Conservation (phyloP, 2,329 filamentous ascomycete genomes). For the Alternaria sp. region DNA sequence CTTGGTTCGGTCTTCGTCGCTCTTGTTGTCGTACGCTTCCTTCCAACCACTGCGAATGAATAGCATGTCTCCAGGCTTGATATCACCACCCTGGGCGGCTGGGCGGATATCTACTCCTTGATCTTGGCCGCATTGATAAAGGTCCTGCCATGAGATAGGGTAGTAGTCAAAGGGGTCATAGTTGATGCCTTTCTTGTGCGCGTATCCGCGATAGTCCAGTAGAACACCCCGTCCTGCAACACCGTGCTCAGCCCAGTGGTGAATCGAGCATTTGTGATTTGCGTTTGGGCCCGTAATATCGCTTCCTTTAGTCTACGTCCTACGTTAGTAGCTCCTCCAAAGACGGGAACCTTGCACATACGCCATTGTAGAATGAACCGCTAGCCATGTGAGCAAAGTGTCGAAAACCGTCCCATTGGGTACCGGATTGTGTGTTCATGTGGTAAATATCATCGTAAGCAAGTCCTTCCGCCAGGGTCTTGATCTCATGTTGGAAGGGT, state of each 20-base stretch:
- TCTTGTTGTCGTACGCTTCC: constrained; percentile 62
- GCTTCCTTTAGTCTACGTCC: constrained; percentile 46
- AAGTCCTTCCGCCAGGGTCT: constrained; percentile 47
- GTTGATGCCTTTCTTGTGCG: constrained; percentile 52
- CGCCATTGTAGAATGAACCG: constrained; percentile 54
- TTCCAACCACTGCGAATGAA: constrained; percentile 71
- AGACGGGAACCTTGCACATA: constrained; percentile 8
- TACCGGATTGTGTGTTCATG: constrained; percentile 56
- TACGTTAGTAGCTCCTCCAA: not conserved
- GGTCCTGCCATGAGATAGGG: constrained; percentile 54
- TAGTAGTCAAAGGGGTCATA: constrained; percentile 55
- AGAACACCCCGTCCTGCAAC: constrained; percentile 56
- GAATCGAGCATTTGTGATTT: constrained; percentile 56
- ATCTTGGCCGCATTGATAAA: constrained; percentile 66
- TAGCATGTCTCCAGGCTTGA: constrained; percentile 70
- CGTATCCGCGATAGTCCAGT: constrained; percentile 55
- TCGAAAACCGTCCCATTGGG: constrained; percentile 58
- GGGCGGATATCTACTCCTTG: constrained; percentile 70
- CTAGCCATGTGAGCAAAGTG: constrained; percentile 54
- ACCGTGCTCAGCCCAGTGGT: constrained; percentile 57
- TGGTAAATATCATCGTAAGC: constrained; percentile 55
- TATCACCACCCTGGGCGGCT: constrained; percentile 61
- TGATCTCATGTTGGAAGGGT: constrained; percentile 64
- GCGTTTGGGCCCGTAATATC: constrained; percentile 52
- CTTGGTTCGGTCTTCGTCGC: constrained; percentile 42